Conservation (phyloP, 2,329 filamentous ascomycete species). For the Colletotrichum godetiae region DNA sequence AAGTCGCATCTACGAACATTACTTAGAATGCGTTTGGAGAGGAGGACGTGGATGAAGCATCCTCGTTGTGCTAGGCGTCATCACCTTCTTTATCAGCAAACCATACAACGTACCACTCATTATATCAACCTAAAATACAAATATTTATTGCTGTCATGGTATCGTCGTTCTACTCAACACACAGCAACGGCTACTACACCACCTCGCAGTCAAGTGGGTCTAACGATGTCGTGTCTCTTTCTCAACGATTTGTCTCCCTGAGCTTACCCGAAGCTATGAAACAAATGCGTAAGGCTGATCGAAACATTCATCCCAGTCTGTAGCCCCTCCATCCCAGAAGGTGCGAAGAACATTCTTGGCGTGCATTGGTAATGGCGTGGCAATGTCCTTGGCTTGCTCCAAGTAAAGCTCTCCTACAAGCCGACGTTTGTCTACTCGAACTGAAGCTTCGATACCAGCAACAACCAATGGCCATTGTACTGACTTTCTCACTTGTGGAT, state of each 20-base stretch:
- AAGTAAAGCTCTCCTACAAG: slow-evolving; percentile 42
- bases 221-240: neutral
- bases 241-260: neutral
- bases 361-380: slow-evolving; percentile 44
- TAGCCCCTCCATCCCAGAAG: slow-evolving; percentile 47
- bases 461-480: slow-evolving; percentile 50
- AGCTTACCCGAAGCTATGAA: neutral
- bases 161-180: neutral
- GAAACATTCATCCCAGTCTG: slow-evolving; percentile 52
- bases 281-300: slow-evolving; percentile 46
- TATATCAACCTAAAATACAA: neutral
- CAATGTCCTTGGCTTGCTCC: slow-evolving; percentile 41
- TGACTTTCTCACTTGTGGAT: slow-evolving; percentile 38
- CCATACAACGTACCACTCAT: neutral
- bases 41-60: neutral
- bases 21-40: neutral
- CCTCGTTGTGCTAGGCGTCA: neutral
- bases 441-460: slow-evolving; percentile 46
- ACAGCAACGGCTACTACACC: neutral
- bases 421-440: slow-evolving; percentile 26
- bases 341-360: slow-evolving; percentile 45
- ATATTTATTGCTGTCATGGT: neutral
- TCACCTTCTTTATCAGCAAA: neutral
- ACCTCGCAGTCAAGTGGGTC: too few species aligned
- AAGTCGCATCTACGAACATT: neutral